phyloP scores from a whole-genome alignment of 306 rosid genomes.

The Medicago ruthenica region DNA sequence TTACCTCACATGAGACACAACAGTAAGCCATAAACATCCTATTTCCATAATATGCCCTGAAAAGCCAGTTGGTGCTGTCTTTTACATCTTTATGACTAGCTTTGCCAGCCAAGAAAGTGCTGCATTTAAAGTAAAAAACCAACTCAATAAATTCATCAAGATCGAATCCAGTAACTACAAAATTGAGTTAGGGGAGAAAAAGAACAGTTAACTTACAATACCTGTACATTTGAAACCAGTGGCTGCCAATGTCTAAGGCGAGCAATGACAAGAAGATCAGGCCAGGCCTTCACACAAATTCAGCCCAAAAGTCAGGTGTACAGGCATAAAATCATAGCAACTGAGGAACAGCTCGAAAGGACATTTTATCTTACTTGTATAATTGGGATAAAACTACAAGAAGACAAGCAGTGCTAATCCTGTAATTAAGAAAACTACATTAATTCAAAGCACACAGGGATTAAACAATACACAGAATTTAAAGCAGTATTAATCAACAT shows the following conservation, averaged over 20 bases:
- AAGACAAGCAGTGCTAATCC: constrained; percentile 97
- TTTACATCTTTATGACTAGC: constrained; percentile 97
- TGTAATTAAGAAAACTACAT: constrained; percentile 53
- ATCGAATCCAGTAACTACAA: constrained; percentile 15
- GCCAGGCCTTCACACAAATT: constrained; percentile 79
- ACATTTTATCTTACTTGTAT: constrained; percentile 65
- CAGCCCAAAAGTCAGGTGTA: constrained; percentile 49
- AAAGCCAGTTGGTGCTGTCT: constrained; percentile 96
- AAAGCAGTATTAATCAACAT: constrained; percentile 21
- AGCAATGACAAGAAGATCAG: constrained; percentile 81
- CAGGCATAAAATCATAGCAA: constrained; percentile 35
- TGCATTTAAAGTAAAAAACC: constrained; percentile 52
- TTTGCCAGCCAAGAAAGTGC: constrained; percentile 93
- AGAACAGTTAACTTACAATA: constrained; percentile 34
- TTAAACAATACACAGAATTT: constrained; percentile 26
- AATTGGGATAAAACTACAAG: constrained; percentile 91
- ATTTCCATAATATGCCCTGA: constrained; percentile 88
- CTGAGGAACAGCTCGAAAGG: constrained; percentile 31
- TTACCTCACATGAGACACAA: constrained; percentile 94
- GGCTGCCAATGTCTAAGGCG: constrained; percentile 95
- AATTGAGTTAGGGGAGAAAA: constrained; percentile 8
- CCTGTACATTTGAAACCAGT: constrained; percentile 99
- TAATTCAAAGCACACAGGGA: constrained; percentile 43
- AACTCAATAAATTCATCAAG: constrained; percentile 33
- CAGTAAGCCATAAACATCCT: constrained; percentile 98